Conservation (phyloP, 352 stramenopile genomes). For the Phytophthora sansomeana region DNA sequence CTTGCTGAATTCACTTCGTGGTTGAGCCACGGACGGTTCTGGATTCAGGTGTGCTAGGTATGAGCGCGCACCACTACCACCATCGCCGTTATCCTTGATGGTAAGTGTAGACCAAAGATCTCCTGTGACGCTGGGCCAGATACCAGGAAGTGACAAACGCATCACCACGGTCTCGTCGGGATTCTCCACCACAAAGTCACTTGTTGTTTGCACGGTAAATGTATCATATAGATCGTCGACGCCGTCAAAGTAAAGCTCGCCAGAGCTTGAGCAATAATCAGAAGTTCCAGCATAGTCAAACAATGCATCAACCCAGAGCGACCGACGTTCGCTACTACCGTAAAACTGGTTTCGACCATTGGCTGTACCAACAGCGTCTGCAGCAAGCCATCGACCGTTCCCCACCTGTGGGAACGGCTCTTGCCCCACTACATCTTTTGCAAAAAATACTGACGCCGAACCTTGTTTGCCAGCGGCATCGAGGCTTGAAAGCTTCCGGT, state of each 20-base stretch:
- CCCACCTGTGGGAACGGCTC: constrained; percentile 81
- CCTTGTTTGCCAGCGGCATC: constrained; percentile 52
- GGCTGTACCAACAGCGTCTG: constrained; percentile 82
- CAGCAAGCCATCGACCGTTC: constrained; percentile 61
- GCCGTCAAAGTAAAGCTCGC: constrained; percentile 71
- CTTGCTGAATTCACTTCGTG: constrained; percentile 53
- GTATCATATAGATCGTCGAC: constrained; percentile 54
- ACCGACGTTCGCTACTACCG: constrained; percentile 81
- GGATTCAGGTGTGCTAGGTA: constrained; percentile 72
- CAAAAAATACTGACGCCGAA: constrained; percentile 57
- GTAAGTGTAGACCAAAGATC: constrained; percentile 87
- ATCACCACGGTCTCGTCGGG: constrained; percentile 93
- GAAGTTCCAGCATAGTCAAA: constrained; percentile 92
- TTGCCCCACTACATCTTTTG: constrained; percentile 61
- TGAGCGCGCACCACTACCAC: constrained; percentile 76
- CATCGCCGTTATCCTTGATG: constrained; percentile 94
- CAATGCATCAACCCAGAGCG: constrained; percentile 74
- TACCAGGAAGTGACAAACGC: constrained; percentile 91
- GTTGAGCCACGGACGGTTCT: constrained; percentile 34
- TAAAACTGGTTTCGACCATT: constrained; percentile 93
- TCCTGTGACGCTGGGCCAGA: constrained; percentile 92
- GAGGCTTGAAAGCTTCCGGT: constrained; percentile 68
- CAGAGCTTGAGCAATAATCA: constrained; percentile 86
- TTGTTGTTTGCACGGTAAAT: constrained; percentile 88
- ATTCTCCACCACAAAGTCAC: constrained; percentile 91